These are phyloP conservation scores for Malassezia vespertilionis DNA, from an alignment of 1,284 basidiomycete species.

Conservation along the genomic window DNA sequence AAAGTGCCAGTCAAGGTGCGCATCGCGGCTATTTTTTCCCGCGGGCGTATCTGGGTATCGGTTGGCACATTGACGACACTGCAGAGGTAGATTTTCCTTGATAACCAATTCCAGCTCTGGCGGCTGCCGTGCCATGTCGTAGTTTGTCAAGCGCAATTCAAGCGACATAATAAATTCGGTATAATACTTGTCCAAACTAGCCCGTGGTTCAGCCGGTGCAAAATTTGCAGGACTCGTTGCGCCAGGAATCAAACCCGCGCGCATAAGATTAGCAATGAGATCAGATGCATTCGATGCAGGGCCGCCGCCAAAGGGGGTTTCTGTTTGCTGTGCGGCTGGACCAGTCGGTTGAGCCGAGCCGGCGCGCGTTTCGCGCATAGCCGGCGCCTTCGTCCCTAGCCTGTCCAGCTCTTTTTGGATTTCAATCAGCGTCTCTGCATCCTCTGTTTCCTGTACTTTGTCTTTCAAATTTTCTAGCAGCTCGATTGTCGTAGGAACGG, in stretches of 20 bases:
- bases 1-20: conserved; percentile 96
- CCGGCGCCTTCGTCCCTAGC: conserved; percentile 49
- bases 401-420: conserved; percentile 66
- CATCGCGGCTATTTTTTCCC: conserved; percentile 69
- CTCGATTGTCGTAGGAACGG: conserved; percentile 23
- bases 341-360: too few species aligned
- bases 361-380: too few species aligned
- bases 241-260: conserved; percentile 33
- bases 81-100: conserved; percentile 56
- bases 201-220: conserved; percentile 46
- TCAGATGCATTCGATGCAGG: conserved; percentile 18
- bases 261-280: conserved; percentile 36
- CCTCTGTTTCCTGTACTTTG: conserved; percentile 61
- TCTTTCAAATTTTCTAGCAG: conserved; percentile 56
- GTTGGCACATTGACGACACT: conserved; percentile 88
- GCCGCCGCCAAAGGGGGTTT: conserved; percentile 5
- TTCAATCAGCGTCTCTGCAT: conserved; percentile 67
- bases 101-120: conserved; percentile 39
- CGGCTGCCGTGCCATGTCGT: conserved; percentile 65
- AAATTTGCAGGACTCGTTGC: conserved; percentile 22
- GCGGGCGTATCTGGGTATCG: conserved; percentile 64
- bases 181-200: conserved; percentile 54
- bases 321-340: conserved; percentile 19
- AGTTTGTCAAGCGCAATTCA: conserved; percentile 59
- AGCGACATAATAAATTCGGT: conserved; percentile 61